Conservation (phyloP, 441 rosid genomes). For the Eruca vesicaria region DNA sequence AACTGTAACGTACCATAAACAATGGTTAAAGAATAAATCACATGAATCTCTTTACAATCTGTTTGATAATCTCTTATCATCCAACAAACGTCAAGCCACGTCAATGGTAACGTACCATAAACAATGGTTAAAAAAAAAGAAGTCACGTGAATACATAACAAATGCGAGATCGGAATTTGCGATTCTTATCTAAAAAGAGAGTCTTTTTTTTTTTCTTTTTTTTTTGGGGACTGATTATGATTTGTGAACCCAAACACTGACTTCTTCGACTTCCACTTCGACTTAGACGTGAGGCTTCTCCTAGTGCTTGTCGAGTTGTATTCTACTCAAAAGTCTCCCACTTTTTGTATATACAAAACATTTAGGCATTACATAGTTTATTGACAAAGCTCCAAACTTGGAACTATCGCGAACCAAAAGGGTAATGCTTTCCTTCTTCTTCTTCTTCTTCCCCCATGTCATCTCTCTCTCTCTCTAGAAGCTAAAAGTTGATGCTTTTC, state of each 20-base stretch:
- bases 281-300: constrained; percentile 11
- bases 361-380: not conserved
- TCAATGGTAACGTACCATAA: not conserved
- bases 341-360: not conserved
- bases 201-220: too few relatives aligned
- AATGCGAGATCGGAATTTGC: constrained; percentile 18
- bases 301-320: constrained; percentile 17
- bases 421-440: constrained; percentile 6
- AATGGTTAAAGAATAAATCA: constrained; percentile 2
- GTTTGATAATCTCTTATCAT: not conserved
- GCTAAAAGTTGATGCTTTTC: not conserved
- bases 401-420: constrained; percentile 21
- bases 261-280: constrained; percentile 10
- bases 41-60: constrained; percentile 3
- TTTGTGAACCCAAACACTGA: constrained; percentile 22
- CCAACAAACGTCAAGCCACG: not conserved
- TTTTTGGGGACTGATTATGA: not conserved
- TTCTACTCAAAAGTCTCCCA: constrained; percentile 2
- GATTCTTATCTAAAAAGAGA: constrained; percentile 16
- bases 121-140: not conserved
- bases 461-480: not conserved
- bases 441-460: not conserved
- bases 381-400: constrained; percentile 15
- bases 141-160: constrained; percentile 9
- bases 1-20: not conserved